These are phyloP conservation scores for Quercus gilva DNA, from an alignment of 306 rosid genomes.

Conservation along the genomic window DNA sequence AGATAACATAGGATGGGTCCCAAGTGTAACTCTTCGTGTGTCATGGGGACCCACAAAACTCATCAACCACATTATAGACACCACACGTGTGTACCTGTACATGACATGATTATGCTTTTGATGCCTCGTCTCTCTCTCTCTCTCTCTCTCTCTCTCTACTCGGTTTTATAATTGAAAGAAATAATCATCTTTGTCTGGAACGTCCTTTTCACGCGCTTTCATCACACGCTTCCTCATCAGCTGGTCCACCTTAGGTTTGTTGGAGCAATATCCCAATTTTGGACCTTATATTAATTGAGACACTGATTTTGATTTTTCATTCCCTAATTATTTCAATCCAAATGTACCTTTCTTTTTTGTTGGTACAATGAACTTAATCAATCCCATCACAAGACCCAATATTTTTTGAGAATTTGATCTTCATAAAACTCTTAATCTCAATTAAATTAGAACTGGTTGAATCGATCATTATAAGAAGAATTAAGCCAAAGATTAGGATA, in stretches of 20 bases:
- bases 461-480: no score
- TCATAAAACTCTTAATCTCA: no score
- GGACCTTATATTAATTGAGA: background rate
- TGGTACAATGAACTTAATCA: no score
- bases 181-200: background rate
- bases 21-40: no score
- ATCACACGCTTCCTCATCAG: background rate
- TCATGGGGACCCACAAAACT: background rate
- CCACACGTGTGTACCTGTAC: slow-evolving; percentile 10
- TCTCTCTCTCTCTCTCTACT: background rate
- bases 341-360: no score
- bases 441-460: no score
- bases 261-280: background rate
- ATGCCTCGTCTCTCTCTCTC: background rate
- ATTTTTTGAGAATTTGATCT: no score
- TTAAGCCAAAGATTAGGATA: no score
- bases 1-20: no score
- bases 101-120: background rate
- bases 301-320: background rate
- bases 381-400: no score
- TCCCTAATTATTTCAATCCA: background rate
- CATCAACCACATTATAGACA: background rate
- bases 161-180: background rate
- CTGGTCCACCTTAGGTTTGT: background rate
- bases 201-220: background rate